Conservation (phyloP, 2,329 filamentous ascomycete genomes). For the Trichophyton rubrum region DNA sequence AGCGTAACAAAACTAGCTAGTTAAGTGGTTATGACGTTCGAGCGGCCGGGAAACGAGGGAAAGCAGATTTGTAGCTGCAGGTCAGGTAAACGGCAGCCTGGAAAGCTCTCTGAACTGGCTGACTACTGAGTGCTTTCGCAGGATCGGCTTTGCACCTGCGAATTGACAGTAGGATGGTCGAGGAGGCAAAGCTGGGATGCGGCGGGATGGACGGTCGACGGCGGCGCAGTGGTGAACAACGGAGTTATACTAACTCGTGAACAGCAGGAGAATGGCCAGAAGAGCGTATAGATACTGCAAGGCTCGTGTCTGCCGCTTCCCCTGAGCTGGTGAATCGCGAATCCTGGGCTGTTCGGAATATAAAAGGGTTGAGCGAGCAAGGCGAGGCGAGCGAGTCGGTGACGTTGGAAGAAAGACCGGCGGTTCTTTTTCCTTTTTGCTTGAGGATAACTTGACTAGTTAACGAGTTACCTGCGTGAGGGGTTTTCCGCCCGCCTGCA, state of each 20-base stretch:
- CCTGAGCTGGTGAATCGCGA: not conserved
- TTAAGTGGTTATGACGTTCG: not conserved
- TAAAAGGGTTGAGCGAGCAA: not conserved
- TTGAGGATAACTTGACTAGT: too few species aligned
- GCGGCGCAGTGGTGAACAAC: too few species aligned
- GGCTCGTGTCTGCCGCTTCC: not conserved
- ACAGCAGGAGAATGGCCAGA: not conserved
- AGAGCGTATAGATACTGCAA: not conserved
- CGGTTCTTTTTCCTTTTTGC: too few species aligned
- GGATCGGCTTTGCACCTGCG: not conserved
- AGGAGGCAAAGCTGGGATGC: not conserved
- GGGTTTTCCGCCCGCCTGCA: not conserved
- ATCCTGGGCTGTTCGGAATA: not conserved
- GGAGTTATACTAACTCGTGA: too few species aligned
- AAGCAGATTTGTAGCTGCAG: not conserved
- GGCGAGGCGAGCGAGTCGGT: not conserved
- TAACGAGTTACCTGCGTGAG: not conserved
- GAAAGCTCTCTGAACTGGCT: not conserved
- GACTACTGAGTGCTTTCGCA: not conserved
- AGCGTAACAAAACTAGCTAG: not conserved
- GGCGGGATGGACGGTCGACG: not conserved
- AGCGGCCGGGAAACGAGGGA: not conserved
- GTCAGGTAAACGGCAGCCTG: not conserved
- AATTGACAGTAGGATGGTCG: too few species aligned
- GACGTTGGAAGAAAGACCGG: not conserved